Percentiles rank a stretch among this genome's conserved stretches.
Evolutionary conservation across 371 early-diverging fungal species (phyloP).

Genomic region (Batkoa obscura): DNA sequence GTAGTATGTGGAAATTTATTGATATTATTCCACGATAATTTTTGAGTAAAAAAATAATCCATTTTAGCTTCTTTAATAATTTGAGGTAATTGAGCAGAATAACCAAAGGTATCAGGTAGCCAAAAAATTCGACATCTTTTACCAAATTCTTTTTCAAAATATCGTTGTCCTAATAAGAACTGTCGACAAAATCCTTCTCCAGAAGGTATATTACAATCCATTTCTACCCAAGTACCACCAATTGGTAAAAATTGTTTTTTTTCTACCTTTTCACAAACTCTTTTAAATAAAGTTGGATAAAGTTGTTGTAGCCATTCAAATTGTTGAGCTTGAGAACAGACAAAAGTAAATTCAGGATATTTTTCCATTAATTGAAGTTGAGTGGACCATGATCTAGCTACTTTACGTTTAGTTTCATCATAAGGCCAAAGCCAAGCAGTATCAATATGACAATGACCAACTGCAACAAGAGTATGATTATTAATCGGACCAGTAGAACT

Average conservation of each 20-base stretch:
- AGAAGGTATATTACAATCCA: conserved; percentile 92
- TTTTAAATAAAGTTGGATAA: conserved; percentile 67
- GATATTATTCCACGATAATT: conserved; percentile 95
- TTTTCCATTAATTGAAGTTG: conserved; percentile 66
- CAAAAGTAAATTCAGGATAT: conserved; percentile 77
- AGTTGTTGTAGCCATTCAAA: conserved; percentile 73
- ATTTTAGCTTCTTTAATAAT: conserved; percentile 60
- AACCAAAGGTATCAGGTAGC: conserved; percentile 87
- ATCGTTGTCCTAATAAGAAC: conserved; percentile 81
- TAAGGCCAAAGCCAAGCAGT: conserved; percentile 60
- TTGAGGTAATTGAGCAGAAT: conserved; percentile 69
- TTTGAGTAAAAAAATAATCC: conserved; percentile 94
- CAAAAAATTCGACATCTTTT: conserved; percentile 66
- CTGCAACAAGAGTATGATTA: conserved; percentile 44
- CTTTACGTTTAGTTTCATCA: conserved; percentile 90
- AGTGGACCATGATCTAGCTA: conserved; percentile 79
- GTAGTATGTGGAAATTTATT: conserved; percentile 94
- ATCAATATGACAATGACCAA: conserved; percentile 78
- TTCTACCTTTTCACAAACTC: conserved; percentile 44
- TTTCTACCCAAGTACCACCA: conserved; percentile 94
- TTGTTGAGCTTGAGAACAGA: conserved; percentile 89
- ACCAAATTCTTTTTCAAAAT: conserved; percentile 69
- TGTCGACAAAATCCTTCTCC: conserved; percentile 89
- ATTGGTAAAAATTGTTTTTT: conserved; percentile 79
- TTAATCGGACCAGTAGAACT: conserved; percentile 26